These are phyloP conservation scores for Grammothele lineata DNA, from an alignment of 768 basidiomycete species.

Conservation along the genomic window DNA sequence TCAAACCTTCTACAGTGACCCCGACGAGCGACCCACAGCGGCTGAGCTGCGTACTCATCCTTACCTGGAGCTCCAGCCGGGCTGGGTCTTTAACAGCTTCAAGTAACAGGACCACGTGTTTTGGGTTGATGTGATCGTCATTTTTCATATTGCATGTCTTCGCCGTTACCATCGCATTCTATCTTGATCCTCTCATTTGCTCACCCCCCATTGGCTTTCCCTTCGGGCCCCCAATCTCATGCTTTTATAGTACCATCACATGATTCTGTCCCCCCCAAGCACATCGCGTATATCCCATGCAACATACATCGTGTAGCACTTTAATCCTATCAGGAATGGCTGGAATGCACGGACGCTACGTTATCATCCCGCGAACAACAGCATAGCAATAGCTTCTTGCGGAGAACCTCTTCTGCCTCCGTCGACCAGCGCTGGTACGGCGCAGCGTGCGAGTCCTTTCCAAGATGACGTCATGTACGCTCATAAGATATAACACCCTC, in stretches of 20 bases:
- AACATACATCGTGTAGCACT: constrained; percentile 20
- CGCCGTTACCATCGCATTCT: constrained; percentile 2
- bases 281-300: constrained; percentile 18
- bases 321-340: constrained; percentile 17
- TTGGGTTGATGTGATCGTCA: not conserved
- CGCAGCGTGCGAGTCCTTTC: too few species aligned
- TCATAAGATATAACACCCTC: too few species aligned
- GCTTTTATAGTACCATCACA: constrained; percentile 21
- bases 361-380: constrained; percentile 5
- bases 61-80: constrained; percentile 68
- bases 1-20: constrained; percentile 55
- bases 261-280: constrained; percentile 13
- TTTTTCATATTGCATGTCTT: not conserved
- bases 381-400: too few species aligned
- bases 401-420: too few species aligned
- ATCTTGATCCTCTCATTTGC: not conserved
- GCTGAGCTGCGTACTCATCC: constrained; percentile 75
- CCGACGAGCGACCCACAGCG: constrained; percentile 77
- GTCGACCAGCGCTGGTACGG: too few species aligned
- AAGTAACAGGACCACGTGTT: constrained; percentile 16
- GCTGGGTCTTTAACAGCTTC: constrained; percentile 69
- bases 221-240: too few species aligned
- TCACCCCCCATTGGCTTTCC: not conserved
- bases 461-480: too few species aligned
- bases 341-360: constrained; percentile 14